A percentile compares a stretch with the other conserved stretches of the same genome.
Evolutionary conservation across 177 flowering plant species (phyloP).

Genomic region (Telopea speciosissima): DNA sequence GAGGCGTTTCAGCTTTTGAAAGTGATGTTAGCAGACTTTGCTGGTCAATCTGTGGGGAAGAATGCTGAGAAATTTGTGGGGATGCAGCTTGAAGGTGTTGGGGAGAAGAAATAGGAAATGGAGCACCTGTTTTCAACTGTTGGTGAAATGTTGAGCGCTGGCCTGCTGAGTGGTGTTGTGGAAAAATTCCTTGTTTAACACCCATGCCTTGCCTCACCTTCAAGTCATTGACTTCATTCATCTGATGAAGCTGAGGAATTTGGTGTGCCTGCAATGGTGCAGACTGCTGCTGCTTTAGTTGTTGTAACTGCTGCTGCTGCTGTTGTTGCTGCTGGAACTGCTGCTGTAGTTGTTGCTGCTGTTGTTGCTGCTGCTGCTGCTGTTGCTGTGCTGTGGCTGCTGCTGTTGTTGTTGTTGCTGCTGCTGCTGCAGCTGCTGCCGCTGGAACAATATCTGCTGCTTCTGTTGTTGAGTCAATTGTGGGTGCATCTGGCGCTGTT

Average conservation of each 20-base stretch:
- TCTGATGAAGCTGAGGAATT: conserved; percentile 61
- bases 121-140: conserved; percentile 46
- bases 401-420: conserved; percentile 48
- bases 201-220: conserved; percentile 59
- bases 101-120: conserved; percentile 61
- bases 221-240: conserved; percentile 59
- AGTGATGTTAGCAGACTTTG: conserved; percentile 48
- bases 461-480: conserved; percentile 38
- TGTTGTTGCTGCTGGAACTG: conserved; percentile 29
- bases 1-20: conserved; percentile 70
- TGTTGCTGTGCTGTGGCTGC: conserved; percentile 40
- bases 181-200: conserved; percentile 48
- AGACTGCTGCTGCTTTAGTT: conserved; percentile 46
- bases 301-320: conserved; percentile 31
- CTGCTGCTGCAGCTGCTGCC: conserved; percentile 31
- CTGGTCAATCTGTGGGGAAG: conserved; percentile 90
- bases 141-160: conserved; percentile 47
- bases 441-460: conserved; percentile 24
- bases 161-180: conserved; percentile 44
- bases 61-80: conserved; percentile 72
- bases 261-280: conserved; percentile 56
- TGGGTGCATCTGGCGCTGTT: conserved; percentile 47
- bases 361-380: conserved; percentile 37
- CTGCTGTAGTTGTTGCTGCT: conserved; percentile 31
- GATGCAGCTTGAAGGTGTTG: conserved; percentile 59